These are phyloP conservation scores for Nakaseomyces sp. DNA, from an alignment of 1,139 yeast species.

Conservation along the genomic window DNA sequence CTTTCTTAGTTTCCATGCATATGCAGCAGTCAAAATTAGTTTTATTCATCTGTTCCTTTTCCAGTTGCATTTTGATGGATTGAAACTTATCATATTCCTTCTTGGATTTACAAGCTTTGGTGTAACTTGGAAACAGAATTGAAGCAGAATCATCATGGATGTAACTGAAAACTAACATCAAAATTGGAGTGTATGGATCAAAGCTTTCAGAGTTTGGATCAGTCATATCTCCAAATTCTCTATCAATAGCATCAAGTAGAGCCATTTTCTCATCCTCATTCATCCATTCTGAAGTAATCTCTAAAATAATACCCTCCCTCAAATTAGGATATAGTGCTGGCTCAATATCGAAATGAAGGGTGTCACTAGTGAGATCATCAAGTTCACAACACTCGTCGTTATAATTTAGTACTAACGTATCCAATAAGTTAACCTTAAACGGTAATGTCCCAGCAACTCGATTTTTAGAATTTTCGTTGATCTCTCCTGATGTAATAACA, in stretches of 20 bases:
- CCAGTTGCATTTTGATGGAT: constrained; percentile 21
- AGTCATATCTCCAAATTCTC: constrained; percentile 33
- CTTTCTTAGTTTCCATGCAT: constrained; percentile 48
- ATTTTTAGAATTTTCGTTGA: constrained; percentile 6
- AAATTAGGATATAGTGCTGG: constrained; percentile 22
- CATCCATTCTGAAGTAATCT: constrained; percentile 29
- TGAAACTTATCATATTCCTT: constrained; percentile 17
- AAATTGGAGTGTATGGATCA: constrained; percentile 37
- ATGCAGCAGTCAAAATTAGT: constrained; percentile 48
- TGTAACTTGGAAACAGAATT: constrained; percentile 20
- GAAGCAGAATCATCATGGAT: constrained; percentile 32
- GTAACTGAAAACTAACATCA: constrained; percentile 39
- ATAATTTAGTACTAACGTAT: constrained; percentile 9
- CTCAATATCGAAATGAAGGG: constrained; percentile 20
- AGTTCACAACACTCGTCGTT: constrained; percentile 10
- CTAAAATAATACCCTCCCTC: constrained; percentile 30
- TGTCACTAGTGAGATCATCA: constrained; percentile 14
- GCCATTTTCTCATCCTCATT: constrained; percentile 12
- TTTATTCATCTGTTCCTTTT: constrained; percentile 32
- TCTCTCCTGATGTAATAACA: constrained; percentile 13
- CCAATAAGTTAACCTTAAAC: constrained; percentile 12
- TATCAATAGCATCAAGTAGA: constrained; percentile 23
- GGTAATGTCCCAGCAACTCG: constrained; percentile 15
- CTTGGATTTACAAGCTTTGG: constrained; percentile 12
- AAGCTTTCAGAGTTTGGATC: constrained; percentile 24